phyloP scores from a whole-genome alignment of 140 eudicot species.

The Flaveria floridana region DNA sequence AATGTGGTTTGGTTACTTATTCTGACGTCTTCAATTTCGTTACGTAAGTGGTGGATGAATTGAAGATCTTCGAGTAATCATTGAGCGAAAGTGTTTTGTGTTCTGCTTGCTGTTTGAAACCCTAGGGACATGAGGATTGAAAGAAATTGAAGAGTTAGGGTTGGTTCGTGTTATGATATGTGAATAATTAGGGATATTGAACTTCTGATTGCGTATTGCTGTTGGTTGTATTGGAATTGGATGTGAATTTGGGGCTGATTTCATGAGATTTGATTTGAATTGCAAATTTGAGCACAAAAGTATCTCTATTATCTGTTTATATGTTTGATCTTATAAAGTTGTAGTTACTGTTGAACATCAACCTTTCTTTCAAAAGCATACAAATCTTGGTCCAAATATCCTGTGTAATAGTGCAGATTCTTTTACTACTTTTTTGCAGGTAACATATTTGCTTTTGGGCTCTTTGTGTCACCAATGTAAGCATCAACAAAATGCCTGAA shows the following conservation, averaged over 20 bases:
- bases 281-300: constrained; percentile 4
- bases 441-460: constrained; percentile 80
- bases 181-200: constrained; percentile 22
- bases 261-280: constrained; percentile 16
- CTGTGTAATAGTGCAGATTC: constrained; percentile 12
- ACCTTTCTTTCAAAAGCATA: constrained; percentile 11
- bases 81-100: background rate
- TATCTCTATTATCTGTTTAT: background rate
- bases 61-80: background rate
- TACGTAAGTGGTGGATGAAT: constrained; percentile 9
- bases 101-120: constrained; percentile 5
- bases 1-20: constrained; percentile 21
- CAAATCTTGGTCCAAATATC: background rate
- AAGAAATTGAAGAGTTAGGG: constrained; percentile 27
- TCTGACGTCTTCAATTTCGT: constrained; percentile 7
- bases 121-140: background rate
- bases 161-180: constrained; percentile 13
- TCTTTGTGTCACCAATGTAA: constrained; percentile 89
- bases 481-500: constrained; percentile 20
- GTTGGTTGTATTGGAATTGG: constrained; percentile 2
- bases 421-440: constrained; percentile 52
- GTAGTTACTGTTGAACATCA: background rate
- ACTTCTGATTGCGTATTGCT: background rate
- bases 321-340: constrained; percentile 18
- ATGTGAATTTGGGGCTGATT: constrained; percentile 15